These are phyloP conservation scores for Aspergillus campestris DNA, from an alignment of 495 filamentous ascomycete genomes.

Conservation along the genomic window DNA sequence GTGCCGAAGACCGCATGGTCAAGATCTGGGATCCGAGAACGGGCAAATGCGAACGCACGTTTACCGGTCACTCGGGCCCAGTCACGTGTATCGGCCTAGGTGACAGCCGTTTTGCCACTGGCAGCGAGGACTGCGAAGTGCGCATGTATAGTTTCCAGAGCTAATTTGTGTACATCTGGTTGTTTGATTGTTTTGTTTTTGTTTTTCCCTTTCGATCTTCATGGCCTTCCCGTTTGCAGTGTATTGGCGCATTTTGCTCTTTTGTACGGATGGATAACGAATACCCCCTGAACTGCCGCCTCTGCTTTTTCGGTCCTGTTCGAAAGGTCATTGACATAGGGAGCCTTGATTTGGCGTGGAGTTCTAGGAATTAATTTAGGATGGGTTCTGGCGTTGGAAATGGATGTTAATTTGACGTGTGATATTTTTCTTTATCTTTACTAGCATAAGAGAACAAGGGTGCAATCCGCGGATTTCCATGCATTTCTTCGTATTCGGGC, in stretches of 20 bases:
- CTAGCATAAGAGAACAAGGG: too few species aligned
- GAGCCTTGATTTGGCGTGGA: too few species aligned
- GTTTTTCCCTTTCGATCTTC: slow-evolving; percentile 1
- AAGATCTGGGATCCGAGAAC: slow-evolving; percentile 94
- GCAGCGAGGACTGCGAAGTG: slow-evolving; percentile 87
- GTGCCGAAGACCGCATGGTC: slow-evolving; percentile 87
- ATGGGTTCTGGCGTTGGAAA: neutral
- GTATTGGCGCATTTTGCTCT: neutral
- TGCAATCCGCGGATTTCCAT: too few species aligned
- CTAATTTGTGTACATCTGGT: slow-evolving; percentile 6
- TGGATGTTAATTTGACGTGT: too few species aligned
- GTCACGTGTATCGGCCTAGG: slow-evolving; percentile 90
- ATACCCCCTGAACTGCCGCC: slow-evolving; percentile 8
- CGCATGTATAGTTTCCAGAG: slow-evolving; percentile 76
- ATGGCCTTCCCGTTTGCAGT: neutral
- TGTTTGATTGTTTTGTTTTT: slow-evolving; percentile 2
- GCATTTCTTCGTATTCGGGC: too few species aligned
- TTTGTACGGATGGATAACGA: slow-evolving; percentile 6
- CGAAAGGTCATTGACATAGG: neutral
- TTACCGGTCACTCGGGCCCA: slow-evolving; percentile 78
- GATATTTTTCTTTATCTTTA: too few species aligned
- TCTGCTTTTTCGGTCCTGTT: neutral
- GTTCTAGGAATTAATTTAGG: too few species aligned
- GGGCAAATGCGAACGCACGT: slow-evolving; percentile 84
- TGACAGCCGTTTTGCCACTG: slow-evolving; percentile 78